Evolutionary conservation across 441 rosid genomes (phyloP).

Genomic region (Gossypium schwendimanii): DNA sequence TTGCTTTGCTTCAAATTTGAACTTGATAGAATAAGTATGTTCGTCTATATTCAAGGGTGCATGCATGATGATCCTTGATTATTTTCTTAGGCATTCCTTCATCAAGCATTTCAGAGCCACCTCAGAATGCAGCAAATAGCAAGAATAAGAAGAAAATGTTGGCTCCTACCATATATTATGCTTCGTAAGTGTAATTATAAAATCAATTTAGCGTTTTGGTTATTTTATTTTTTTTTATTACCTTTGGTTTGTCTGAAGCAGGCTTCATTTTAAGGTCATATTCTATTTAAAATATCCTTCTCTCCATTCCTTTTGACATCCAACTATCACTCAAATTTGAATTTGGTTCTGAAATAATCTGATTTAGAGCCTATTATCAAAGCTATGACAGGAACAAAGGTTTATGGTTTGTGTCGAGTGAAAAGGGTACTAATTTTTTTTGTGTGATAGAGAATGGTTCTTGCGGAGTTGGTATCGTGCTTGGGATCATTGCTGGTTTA

Average conservation of each 20-base stretch:
- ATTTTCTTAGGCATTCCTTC: slow-evolving; percentile 31
- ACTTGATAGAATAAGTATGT: not conserved
- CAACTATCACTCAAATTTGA: not conserved
- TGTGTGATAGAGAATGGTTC: not conserved
- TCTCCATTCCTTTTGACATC: not conserved
- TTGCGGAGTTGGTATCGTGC: not conserved
- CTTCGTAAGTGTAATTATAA: slow-evolving; percentile 52
- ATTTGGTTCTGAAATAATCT: not conserved
- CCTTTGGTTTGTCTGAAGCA: not conserved
- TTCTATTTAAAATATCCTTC: not conserved
- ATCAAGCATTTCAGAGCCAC: slow-evolving; percentile 28
- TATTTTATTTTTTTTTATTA: not conserved
- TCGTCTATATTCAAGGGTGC: not conserved
- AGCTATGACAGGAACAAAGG: not conserved
- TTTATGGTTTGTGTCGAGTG: not conserved
- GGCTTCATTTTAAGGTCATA: not conserved
- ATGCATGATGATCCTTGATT: not conserved
- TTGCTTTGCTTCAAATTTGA: not conserved
- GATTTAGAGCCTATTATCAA: not conserved
- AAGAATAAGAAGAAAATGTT: slow-evolving; percentile 49
- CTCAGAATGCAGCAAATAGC: slow-evolving; percentile 30
- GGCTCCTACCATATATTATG: slow-evolving; percentile 61
- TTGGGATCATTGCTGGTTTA: not conserved
- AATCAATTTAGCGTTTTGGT: not conserved
- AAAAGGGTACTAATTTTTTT: not conserved